Percentiles rank a stretch among this genome's conserved stretches.
These are phyloP conservation scores for Pyrenula massariospora DNA, from an alignment of 495 filamentous ascomycete genomes.

Conservation along the genomic window DNA sequence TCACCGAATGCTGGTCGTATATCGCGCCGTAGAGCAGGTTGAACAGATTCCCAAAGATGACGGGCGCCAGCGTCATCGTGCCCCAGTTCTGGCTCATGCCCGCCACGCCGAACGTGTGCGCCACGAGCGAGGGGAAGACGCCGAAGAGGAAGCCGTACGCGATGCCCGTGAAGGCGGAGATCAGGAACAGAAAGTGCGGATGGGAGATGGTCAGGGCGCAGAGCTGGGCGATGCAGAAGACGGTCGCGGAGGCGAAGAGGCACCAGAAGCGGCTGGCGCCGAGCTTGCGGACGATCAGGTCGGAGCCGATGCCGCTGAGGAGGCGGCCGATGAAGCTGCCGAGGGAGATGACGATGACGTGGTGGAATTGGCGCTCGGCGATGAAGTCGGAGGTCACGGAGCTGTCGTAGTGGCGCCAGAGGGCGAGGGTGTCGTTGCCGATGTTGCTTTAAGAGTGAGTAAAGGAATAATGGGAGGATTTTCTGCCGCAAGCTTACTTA, in stretches of 20 bases:
- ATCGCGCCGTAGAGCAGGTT: conserved; percentile 73
- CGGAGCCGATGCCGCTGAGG: conserved; percentile 67
- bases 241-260: conserved; percentile 57
- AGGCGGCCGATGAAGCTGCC: conserved; percentile 68
- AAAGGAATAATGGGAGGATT: neutral
- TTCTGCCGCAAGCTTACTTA: conserved; percentile 63
- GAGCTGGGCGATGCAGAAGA: conserved; percentile 76
- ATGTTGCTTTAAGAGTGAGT: conserved; percentile 57
- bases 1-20: conserved; percentile 66
- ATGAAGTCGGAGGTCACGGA: conserved; percentile 63
- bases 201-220: conserved; percentile 68
- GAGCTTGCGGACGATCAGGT: conserved; percentile 71
- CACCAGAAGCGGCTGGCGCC: conserved; percentile 82
- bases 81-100: conserved; percentile 93
- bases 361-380: conserved; percentile 71
- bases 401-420: conserved; percentile 78
- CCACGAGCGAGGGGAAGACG: conserved; percentile 82
- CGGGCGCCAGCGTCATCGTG: conserved; percentile 78
- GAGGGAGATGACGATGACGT: conserved; percentile 85
- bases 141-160: conserved; percentile 94
- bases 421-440: conserved; percentile 65
- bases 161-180: conserved; percentile 74
- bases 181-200: conserved; percentile 62
- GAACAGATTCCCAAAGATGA: conserved; percentile 80
- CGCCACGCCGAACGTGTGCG: conserved; percentile 81